Evolutionary conservation across 495 filamentous ascomycete genomes (phyloP).

Genomic region (Hypoxylon trugodes): DNA sequence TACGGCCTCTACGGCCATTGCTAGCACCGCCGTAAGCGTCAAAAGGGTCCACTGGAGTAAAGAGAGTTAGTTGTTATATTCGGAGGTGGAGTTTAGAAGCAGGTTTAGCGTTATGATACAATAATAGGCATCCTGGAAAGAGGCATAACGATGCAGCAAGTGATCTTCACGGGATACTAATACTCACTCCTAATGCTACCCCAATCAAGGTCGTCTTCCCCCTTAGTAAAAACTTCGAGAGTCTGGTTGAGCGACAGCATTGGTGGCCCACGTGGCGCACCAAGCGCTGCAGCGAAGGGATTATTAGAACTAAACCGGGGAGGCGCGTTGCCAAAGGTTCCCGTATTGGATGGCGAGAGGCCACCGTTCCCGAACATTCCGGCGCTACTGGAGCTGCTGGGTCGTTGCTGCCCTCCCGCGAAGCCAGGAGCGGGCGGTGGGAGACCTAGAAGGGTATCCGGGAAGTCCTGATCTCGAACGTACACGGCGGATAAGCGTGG

Average conservation of each 20-base stretch:
- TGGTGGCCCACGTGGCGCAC: conserved; percentile 42
- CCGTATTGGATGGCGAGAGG: conserved; percentile 36
- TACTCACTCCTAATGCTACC: conserved; percentile 63
- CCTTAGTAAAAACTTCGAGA: conserved; percentile 86
- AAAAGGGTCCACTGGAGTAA: conserved; percentile 44
- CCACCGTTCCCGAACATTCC: conserved; percentile 34
- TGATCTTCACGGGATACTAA: background rate
- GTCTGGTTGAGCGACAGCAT: conserved; percentile 63
- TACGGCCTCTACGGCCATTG: conserved; percentile 25
- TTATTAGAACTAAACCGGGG: conserved; percentile 61
- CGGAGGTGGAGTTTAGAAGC: background rate
- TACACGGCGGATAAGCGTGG: conserved; percentile 79
- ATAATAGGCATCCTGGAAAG: background rate
- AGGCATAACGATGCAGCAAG: background rate
- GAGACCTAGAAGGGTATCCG: conserved; percentile 72
- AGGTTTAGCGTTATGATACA: background rate
- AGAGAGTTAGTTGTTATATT: conserved; percentile 5
- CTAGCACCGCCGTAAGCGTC: conserved; percentile 34
- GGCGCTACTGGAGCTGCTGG: conserved; percentile 48
- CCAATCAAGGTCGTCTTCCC: conserved; percentile 86
- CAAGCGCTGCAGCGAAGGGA: conserved; percentile 55
- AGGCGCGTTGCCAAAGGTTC: conserved; percentile 22
- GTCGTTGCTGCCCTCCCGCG: conserved; percentile 49
- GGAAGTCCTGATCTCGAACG: conserved; percentile 83
- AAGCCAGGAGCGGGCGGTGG: conserved; percentile 66